phyloP scores from a whole-genome alignment of 2,329 filamentous ascomycete genomes.

The Rutstroemia sydowiana region DNA sequence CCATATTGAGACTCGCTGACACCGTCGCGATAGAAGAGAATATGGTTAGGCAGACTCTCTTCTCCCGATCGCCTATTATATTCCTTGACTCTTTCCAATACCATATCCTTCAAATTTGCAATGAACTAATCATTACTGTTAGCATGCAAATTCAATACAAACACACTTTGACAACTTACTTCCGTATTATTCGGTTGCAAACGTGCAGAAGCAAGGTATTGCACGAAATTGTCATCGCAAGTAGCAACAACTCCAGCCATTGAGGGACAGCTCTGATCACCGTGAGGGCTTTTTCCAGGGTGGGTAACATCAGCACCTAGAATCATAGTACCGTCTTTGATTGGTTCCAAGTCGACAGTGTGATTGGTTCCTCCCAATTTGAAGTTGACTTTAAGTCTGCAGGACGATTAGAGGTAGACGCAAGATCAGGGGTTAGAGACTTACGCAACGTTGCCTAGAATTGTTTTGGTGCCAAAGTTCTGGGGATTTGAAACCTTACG shows the following conservation, averaged over 20 bases:
- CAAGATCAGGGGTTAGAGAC: not conserved
- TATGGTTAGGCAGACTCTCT: conserved; percentile 6
- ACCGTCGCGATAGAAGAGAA: conserved; percentile 32
- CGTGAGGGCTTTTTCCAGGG: conserved; percentile 61
- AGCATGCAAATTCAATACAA: not conserved
- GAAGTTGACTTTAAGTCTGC: conserved; percentile 59
- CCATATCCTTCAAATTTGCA: conserved; percentile 31
- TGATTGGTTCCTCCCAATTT: conserved; percentile 70
- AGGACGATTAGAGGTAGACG: not conserved
- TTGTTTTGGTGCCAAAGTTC: not conserved
- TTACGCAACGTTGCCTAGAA: fast-evolving
- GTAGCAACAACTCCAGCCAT: conserved; percentile 74
- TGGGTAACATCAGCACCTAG: conserved; percentile 84
- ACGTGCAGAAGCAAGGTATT: conserved; percentile 68
- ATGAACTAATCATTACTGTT: conserved; percentile 24
- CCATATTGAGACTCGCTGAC: conserved; percentile 30
- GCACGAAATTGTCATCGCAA: conserved; percentile 54
- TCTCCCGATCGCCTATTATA: conserved; percentile 36
- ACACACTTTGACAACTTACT: conserved; percentile 38
- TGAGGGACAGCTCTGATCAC: conserved; percentile 52
- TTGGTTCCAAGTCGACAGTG: conserved; percentile 52
- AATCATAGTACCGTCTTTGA: conserved; percentile 79
- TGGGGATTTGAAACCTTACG: no score
- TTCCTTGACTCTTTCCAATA: conserved; percentile 8
- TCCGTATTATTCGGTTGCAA: conserved; percentile 72